A percentile compares a stretch with the other conserved stretches of the same genome.
Conservation (phyloP, 345 rosid genomes). For the Gossypium australe region DNA sequence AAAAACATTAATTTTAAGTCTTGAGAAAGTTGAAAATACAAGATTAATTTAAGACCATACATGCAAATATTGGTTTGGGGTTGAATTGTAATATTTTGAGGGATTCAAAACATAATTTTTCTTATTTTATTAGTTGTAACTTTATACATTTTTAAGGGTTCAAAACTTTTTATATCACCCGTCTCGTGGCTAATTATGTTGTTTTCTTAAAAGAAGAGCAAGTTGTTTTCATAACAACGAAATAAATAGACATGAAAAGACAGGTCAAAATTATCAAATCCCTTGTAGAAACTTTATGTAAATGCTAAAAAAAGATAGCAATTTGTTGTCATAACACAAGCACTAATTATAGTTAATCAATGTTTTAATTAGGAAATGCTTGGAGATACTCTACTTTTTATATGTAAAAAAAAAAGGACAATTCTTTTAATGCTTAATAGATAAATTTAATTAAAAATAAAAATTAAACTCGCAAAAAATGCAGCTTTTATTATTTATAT, state of each 20-base stretch:
- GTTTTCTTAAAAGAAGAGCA: neutral
- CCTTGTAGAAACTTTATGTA: neutral
- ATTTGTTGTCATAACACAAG: neutral
- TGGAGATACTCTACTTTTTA: neutral
- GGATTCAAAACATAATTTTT: too few species aligned
- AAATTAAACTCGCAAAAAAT: too few species aligned
- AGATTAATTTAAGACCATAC: neutral
- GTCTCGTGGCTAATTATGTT: neutral
- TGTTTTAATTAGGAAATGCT: neutral
- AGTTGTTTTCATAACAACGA: neutral
- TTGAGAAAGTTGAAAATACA: neutral
- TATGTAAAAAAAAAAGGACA: too few species aligned
- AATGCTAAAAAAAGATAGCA: neutral
- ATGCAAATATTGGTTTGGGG: neutral
- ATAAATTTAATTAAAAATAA: too few species aligned
- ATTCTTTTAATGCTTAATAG: too few species aligned
- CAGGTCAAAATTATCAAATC: neutral
- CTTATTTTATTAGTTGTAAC: too few species aligned
- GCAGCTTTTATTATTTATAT: too few species aligned
- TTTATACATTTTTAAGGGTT: too few species aligned
- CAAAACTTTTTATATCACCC: too few species aligned
- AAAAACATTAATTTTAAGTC: conserved; percentile 10
- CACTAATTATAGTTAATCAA: neutral
- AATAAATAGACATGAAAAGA: neutral
- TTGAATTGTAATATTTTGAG: too few species aligned